These are phyloP conservation scores for Zea luxurians DNA, from an alignment of 176 grass and related monocot species.

Conservation along the genomic window DNA sequence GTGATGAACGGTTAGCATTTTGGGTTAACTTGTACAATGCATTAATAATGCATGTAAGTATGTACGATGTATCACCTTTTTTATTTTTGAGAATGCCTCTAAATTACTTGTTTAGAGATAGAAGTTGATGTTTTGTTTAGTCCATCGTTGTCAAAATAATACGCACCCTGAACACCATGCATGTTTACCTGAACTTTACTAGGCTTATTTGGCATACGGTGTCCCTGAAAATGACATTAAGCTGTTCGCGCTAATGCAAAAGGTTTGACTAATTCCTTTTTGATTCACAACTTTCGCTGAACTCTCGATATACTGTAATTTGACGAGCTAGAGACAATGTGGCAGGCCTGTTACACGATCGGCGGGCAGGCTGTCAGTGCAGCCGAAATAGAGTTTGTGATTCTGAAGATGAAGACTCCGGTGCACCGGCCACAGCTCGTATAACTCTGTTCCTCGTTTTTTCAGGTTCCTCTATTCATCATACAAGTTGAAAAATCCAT, in stretches of 20 bases:
- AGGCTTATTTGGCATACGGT: constrained; percentile 98
- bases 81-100: not conserved
- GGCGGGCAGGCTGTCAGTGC: constrained; percentile 81
- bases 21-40: constrained; percentile 99
- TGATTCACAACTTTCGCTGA: not conserved
- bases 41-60: constrained; percentile 95
- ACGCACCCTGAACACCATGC: not conserved
- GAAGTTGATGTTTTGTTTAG: constrained; percentile 10
- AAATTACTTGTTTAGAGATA: constrained; percentile 21
- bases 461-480: not conserved
- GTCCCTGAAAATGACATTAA: constrained; percentile 85
- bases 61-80: constrained; percentile 21
- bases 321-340: constrained; percentile 24
- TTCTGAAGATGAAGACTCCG: constrained; percentile 84
- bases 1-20: constrained; percentile 76
- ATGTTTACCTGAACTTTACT: constrained; percentile 31
- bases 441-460: constrained; percentile 30
- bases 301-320: not conserved
- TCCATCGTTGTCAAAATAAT: constrained; percentile 22
- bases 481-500: not conserved
- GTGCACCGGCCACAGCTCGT: constrained; percentile 75
- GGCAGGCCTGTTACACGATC: constrained; percentile 88
- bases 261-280: constrained; percentile 54
- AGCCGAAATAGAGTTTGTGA: constrained; percentile 83
- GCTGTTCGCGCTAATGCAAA: constrained; percentile 90